Evolutionary conservation across 1,284 basidiomycete species (phyloP).

Genomic region (Entoloma clypeatum): DNA sequence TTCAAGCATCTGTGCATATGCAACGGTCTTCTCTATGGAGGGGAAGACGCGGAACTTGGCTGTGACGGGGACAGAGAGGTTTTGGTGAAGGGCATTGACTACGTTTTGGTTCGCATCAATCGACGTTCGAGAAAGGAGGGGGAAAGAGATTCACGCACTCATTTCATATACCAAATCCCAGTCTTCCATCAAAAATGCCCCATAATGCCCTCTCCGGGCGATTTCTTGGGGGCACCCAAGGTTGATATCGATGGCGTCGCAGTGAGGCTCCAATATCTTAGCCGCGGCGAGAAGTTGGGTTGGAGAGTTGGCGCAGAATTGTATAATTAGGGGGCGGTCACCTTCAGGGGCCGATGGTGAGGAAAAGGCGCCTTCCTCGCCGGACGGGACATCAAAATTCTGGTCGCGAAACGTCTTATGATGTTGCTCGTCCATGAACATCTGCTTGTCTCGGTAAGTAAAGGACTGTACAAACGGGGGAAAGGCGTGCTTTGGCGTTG

Average conservation of each 20-base stretch:
- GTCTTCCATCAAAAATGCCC: constrained; percentile 90
- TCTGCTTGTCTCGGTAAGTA: constrained; percentile 32
- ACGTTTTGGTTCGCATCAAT: not conserved
- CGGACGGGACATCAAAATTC: constrained; percentile 66
- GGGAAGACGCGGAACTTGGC: constrained; percentile 96
- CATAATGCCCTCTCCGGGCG: constrained; percentile 84
- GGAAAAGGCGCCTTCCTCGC: constrained; percentile 56
- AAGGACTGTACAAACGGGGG: not conserved
- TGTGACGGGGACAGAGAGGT: constrained; percentile 87
- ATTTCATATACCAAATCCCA: constrained; percentile 84
- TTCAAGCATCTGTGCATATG: constrained; percentile 94
- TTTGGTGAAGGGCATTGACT: constrained; percentile 84
- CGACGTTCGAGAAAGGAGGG: not conserved
- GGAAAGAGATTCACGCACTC: constrained; percentile 47
- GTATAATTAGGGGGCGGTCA: constrained; percentile 88
- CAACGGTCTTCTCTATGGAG: constrained; percentile 81
- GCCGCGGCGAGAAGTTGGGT: constrained; percentile 76
- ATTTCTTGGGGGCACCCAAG: constrained; percentile 97
- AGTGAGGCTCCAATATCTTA: constrained; percentile 66
- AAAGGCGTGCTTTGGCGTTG: constrained; percentile 70
- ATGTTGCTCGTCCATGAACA: constrained; percentile 60
- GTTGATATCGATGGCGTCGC: constrained; percentile 94
- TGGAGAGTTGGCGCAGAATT: constrained; percentile 93
- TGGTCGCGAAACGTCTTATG: constrained; percentile 55
- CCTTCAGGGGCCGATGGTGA: constrained; percentile 44